These are phyloP conservation scores for Papiliotrema fonsecae DNA, from an alignment of 1,284 basidiomycete genomes.

Conservation along the genomic window DNA sequence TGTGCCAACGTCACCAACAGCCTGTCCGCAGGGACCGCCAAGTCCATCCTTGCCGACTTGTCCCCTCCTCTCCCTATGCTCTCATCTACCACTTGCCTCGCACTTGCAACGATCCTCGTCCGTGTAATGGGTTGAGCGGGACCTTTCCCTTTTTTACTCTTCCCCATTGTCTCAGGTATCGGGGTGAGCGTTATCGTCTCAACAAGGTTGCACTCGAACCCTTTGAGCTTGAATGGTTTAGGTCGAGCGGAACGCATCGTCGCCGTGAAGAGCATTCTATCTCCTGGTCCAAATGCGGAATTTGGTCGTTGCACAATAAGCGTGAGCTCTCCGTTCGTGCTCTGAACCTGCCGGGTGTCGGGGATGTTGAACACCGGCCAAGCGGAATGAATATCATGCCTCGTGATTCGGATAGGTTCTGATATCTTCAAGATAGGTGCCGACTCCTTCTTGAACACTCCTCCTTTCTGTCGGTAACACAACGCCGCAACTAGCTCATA, in stretches of 20 bases:
- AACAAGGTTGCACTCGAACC: constrained; percentile 70
- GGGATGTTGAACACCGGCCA: constrained; percentile 81
- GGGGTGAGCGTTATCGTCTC: constrained; percentile 57
- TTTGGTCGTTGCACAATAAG: constrained; percentile 64
- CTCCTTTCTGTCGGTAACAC: constrained; percentile 75
- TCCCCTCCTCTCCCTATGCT: constrained; percentile 65
- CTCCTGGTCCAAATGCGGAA: constrained; percentile 76
- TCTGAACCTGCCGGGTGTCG: constrained; percentile 60
- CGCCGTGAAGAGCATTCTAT: constrained; percentile 66
- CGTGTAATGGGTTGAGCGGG: constrained; percentile 58
- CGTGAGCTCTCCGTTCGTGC: constrained; percentile 59
- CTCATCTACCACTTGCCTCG: constrained; percentile 58
- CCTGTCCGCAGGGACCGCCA: constrained; percentile 63
- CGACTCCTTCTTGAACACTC: constrained; percentile 66
- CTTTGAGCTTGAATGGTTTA: constrained; percentile 69
- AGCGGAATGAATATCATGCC: constrained; percentile 80
- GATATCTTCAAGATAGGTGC: constrained; percentile 58
- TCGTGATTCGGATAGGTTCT: constrained; percentile 71
- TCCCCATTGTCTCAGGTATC: constrained; percentile 20
- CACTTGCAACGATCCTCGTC: constrained; percentile 38
- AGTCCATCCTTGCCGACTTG: constrained; percentile 64
- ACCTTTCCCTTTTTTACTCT: constrained; percentile 51
- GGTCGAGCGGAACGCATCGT: constrained; percentile 50
- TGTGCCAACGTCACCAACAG: constrained; percentile 69
- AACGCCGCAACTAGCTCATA: constrained; percentile 81